Conservation (phyloP, 2,329 filamentous ascomycete species). For the Canariomyces notabilis region DNA sequence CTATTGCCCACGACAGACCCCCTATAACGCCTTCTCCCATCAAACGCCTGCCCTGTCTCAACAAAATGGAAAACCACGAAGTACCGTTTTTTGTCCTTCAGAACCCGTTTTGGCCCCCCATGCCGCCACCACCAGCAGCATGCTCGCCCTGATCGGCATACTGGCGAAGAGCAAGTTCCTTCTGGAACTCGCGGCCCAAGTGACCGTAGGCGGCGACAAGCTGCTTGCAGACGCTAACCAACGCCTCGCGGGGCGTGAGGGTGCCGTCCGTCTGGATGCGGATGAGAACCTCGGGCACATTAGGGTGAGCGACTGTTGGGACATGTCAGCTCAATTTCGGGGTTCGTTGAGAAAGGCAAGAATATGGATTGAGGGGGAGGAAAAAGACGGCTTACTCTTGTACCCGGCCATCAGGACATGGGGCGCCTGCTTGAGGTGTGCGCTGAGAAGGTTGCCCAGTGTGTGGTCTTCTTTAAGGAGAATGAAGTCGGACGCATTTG, state of each 20-base stretch:
- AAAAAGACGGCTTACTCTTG: constrained; percentile 58
- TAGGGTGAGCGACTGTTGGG: constrained; percentile 51
- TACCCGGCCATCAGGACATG: constrained; percentile 90
- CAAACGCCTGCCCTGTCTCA: not conserved
- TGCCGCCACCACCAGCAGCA: constrained; percentile 20
- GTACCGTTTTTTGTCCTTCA: constrained; percentile 33
- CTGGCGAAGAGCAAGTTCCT: constrained; percentile 28
- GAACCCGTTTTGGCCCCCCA: constrained; percentile 8
- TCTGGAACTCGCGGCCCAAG: constrained; percentile 41
- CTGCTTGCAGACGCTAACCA: constrained; percentile 74
- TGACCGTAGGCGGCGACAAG: constrained; percentile 76
- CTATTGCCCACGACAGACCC: too few relatives aligned
- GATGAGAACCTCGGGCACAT: constrained; percentile 59
- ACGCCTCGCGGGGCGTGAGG: constrained; percentile 81
- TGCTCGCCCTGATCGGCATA: constrained; percentile 47
- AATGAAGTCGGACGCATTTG: constrained; percentile 91
- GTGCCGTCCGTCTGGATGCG: constrained; percentile 89
- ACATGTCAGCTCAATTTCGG: too few relatives aligned
- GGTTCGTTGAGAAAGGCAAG: too few relatives aligned
- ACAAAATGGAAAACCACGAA: constrained; percentile 49
- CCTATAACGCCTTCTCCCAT: not conserved
- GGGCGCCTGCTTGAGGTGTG: constrained; percentile 76
- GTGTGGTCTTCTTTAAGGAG: constrained; percentile 98
- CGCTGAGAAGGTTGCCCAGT: constrained; percentile 80
- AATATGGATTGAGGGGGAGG: not conserved